A percentile compares a stretch with the other conserved stretches of the same genome.
Conservation (phyloP, 2,329 filamentous ascomycete species). For the Fusarium paranaense region DNA sequence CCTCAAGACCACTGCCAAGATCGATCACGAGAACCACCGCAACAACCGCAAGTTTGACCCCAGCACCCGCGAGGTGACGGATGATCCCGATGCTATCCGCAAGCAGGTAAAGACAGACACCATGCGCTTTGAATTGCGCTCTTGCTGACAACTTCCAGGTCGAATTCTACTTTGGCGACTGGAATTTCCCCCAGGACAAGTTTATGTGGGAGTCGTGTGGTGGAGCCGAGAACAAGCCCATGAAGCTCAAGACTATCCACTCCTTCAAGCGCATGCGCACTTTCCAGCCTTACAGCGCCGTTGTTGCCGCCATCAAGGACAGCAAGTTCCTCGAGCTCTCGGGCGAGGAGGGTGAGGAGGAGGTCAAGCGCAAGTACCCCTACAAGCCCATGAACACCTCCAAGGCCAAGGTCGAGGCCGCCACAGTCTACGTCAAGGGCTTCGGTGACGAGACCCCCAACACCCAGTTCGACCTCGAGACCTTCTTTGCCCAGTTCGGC, state of each 20-base stretch:
- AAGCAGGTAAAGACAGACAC: slow-evolving; percentile 71
- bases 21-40: slow-evolving; percentile 53
- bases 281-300: slow-evolving; percentile 87
- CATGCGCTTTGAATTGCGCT: not conserved
- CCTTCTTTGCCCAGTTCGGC: slow-evolving; percentile 87
- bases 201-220: slow-evolving; percentile 85
- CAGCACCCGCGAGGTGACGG: slow-evolving; percentile 73
- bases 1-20: slow-evolving; percentile 59
- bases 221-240: slow-evolving; percentile 83
- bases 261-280: slow-evolving; percentile 96
- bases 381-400: slow-evolving; percentile 69
- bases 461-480: slow-evolving; percentile 94
- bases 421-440: slow-evolving; percentile 92
- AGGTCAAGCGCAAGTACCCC: slow-evolving; percentile 80
- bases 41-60: slow-evolving; percentile 80
- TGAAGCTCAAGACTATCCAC: slow-evolving; percentile 81
- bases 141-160: slow-evolving; percentile 65
- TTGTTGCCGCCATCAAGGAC: slow-evolving; percentile 85
- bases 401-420: slow-evolving; percentile 74
- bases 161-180: slow-evolving; percentile 96
- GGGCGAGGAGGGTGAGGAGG: slow-evolving; percentile 79
- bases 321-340: slow-evolving; percentile 79
- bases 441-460: slow-evolving; percentile 87
- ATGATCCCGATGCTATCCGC: slow-evolving; percentile 84
- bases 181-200: slow-evolving; percentile 89